A percentile compares a stretch with the other conserved stretches of the same genome.
Evolutionary conservation across 306 rosid genomes (phyloP).

Genomic region (Malus fusca): DNA sequence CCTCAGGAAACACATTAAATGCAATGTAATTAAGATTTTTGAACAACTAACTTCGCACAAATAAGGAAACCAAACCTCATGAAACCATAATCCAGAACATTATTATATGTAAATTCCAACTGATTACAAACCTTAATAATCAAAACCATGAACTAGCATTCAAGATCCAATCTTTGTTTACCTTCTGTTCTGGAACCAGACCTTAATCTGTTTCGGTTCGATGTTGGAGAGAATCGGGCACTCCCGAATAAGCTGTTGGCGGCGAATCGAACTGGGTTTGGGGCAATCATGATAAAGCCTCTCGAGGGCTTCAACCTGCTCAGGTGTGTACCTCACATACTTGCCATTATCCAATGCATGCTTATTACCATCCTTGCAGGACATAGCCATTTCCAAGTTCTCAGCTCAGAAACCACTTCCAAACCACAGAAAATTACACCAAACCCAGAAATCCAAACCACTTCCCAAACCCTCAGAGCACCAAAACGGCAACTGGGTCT

Average conservation of each 20-base stretch:
- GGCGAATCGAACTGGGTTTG: conserved; percentile 93
- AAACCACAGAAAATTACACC: conserved; percentile 11
- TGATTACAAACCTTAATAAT: not conserved
- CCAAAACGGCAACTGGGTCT: conserved; percentile 5
- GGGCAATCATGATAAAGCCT: conserved; percentile 98
- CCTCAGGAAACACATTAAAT: not conserved
- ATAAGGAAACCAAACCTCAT: not conserved
- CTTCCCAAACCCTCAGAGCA: conserved; percentile 9
- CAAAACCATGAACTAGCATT: too few species aligned
- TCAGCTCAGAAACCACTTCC: conserved; percentile 7
- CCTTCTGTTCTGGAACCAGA: conserved; percentile 98
- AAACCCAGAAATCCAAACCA: conserved; percentile 5
- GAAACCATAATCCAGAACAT: not conserved
- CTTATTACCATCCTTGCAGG: conserved; percentile 99
- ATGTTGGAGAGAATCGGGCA: conserved; percentile 89
- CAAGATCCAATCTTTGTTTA: conserved; percentile 17
- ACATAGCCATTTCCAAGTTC: conserved; percentile 54
- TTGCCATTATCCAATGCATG: conserved; percentile 69
- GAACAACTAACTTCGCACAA: not conserved
- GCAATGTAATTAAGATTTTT: not conserved
- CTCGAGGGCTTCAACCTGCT: conserved; percentile 99
- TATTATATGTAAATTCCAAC: not conserved
- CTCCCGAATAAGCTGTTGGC: conserved; percentile 92
- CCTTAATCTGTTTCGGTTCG: conserved; percentile 96
- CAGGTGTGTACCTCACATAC: conserved; percentile 96